Evolutionary conservation across 345 rosid species (phyloP), one percentile per base, ranked within the genome.

Genomic region (Citrus unshiu): DNA sequence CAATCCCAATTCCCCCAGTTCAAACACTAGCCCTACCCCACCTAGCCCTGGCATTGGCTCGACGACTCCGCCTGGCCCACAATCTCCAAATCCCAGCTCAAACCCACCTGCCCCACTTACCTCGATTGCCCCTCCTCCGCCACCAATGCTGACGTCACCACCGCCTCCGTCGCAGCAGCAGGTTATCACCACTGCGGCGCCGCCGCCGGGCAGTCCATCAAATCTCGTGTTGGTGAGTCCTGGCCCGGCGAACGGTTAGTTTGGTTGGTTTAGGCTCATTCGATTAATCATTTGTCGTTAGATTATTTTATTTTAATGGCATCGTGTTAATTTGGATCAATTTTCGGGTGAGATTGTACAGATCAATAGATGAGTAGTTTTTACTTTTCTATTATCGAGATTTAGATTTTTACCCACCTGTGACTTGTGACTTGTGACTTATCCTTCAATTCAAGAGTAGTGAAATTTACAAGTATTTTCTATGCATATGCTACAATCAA

Each of bases 141-240:
- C 90, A 2, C 84, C 86, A 9, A 35, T 64, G 30, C 77, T 79
- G 21, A 80, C 89, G 21, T 5, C 74, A 9, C 59, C 60, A 14
- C 74, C 74, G n/a, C 78, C 79, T 4, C 80, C 84, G 29, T 58
- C 66, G 34, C 77, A 59, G 66, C 76, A 35, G 64, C 84, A 5
- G 70, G 62, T 6, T 19, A 81, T 54, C 29, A 39, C 77, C 21
- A 35, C 78, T 0, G 83, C 37, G 19, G 87, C 88, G 40, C 74
- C 91, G 22, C 90, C 97, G 68, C 97, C 99, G 9, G 69, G 70
- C 51, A 89, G 74, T 77, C 93, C 90, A 66, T 92, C 97, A 30
- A 82, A 80, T 79, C 83, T 92, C 8, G 79, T 72, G 79, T 74
- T 78, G 74, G 87, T 65, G 58, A 71, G 87, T 77, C 95, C 93